phyloP scores from a whole-genome alignment of 2,329 filamentous ascomycete genomes.

The Calonectria pauciramosa region DNA sequence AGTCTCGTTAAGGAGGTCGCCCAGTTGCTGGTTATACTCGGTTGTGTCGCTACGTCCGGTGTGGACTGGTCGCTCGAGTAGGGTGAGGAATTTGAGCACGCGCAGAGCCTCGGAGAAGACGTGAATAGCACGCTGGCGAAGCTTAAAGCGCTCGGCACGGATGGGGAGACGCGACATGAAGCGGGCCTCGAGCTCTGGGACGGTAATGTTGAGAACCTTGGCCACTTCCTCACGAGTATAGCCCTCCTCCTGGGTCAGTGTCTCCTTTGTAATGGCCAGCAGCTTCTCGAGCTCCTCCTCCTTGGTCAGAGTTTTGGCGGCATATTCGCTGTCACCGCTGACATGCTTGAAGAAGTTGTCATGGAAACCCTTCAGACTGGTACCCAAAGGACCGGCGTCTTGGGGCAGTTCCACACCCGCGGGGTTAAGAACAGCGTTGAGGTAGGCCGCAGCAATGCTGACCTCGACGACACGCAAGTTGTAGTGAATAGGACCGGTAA shows the following conservation, averaged over 20 bases:
- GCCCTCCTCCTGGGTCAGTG: slow-evolving; percentile 83
- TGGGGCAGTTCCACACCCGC: slow-evolving; percentile 73
- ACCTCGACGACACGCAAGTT: slow-evolving; percentile 97
- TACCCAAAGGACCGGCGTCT: slow-evolving; percentile 86
- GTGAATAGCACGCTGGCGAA: slow-evolving; percentile 89
- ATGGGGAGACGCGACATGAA: slow-evolving; percentile 93
- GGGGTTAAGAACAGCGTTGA: slow-evolving; percentile 71
- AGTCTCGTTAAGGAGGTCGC: slow-evolving; percentile 88
- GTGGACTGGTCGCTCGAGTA: slow-evolving; percentile 72
- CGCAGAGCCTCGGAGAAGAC: slow-evolving; percentile 92
- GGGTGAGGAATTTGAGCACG: slow-evolving; percentile 84
- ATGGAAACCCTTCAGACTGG: slow-evolving; percentile 89
- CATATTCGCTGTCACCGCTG: slow-evolving; percentile 52
- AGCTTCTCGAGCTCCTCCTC: slow-evolving; percentile 81
- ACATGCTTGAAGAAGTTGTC: slow-evolving; percentile 79
- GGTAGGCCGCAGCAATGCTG: slow-evolving; percentile 83
- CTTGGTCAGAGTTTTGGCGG: slow-evolving; percentile 59
- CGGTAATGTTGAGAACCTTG: slow-evolving; percentile 75
- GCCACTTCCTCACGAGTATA: slow-evolving; percentile 93
- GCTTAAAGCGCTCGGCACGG: slow-evolving; percentile 87
- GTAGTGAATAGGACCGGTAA: slow-evolving; percentile 94
- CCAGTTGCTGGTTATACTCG: slow-evolving; percentile 77
- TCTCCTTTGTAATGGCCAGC: slow-evolving; percentile 76
- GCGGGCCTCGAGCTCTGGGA: slow-evolving; percentile 78
- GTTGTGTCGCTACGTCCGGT: slow-evolving; percentile 64